Evolutionary conservation across 2,329 filamentous ascomycete species (phyloP), one percentile per base, ranked within the genome.

Genomic region (Acarospora socialis): DNA sequence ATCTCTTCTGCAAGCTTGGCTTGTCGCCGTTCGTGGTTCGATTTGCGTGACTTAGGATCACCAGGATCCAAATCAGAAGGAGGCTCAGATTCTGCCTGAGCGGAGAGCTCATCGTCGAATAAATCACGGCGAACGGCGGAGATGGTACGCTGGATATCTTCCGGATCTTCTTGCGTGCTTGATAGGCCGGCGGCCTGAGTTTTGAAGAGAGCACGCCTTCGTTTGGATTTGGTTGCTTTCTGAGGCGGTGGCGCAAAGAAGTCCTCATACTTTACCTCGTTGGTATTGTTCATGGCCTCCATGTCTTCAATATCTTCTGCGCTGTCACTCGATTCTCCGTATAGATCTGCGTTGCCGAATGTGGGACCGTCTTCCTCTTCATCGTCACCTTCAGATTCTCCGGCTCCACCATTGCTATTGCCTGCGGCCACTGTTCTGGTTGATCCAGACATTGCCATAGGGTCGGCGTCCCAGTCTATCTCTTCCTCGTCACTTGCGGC

Each of bases 1-100:
- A 98, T 98, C 53, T 95, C 83, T 49, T 92, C 80, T 4, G 75
- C 73, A 27, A 95, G 67, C 46, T 83, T 84, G 33, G 82, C 82
- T 54, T 87, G 83, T 38, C 80, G 70, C 32, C 82, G 76, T 59
- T 95, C 83, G 54, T 95, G 83, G 4, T 80, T 74, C 9, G 87
- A 94, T 26, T 48, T 8, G 30, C 80, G 68, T n/a, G 76, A 78
- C 48, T 70, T 77, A 9, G 75, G 72, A 43, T 86, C 73, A 24
- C 71, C 70, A 2, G 73, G 72, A 20, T 79, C 78, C 1, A 70
- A 68, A 33, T 79, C 71, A 3, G 73, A 73, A 10, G 77, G 62
- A 0, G 63, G 71, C 38, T 73, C 73, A 25, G 73, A 73, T 1
- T 73, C 77, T 35, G 73, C 73, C 6, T 73, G 73, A 12, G 38